Percentiles rank a stretch among this genome's conserved stretches.
phyloP scores from a whole-genome alignment of 2,329 filamentous ascomycete genomes.

The Geosmithia putterillii region DNA sequence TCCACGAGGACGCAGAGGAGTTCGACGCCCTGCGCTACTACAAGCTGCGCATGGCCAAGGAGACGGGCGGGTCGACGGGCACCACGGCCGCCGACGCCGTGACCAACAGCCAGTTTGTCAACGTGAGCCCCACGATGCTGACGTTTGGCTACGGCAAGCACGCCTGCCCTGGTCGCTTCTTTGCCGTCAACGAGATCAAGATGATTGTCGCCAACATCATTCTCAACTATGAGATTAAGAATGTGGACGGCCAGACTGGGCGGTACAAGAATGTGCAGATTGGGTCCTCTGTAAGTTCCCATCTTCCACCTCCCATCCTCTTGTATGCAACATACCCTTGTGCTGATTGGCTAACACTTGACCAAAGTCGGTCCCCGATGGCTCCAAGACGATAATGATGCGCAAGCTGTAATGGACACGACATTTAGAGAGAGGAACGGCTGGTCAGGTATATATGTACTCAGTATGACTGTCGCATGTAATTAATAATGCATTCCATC shows the following conservation, averaged over 20 bases:
- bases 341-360: neutral
- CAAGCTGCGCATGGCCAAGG: constrained; percentile 16
- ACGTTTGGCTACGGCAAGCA: constrained; percentile 26
- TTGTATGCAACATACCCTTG: too few relatives aligned
- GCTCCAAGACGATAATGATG: neutral
- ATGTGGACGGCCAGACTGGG: constrained; percentile 1
- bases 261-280: constrained; percentile 6
- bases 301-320: neutral
- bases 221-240: constrained; percentile 24
- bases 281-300: constrained; percentile 2
- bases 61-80: neutral
- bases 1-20: constrained; percentile 18
- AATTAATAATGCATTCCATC: too few relatives aligned
- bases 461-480: neutral
- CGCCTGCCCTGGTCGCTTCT: constrained; percentile 30
- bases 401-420: neutral
- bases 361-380: neutral
- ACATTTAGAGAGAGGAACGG: neutral
- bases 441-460: neutral
- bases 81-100: constrained; percentile 7
- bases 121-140: constrained; percentile 20
- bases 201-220: constrained; percentile 26
- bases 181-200: constrained; percentile 32
- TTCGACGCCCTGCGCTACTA: constrained; percentile 34
- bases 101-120: constrained; percentile 25